Evolutionary conservation across 148 eudicot species (phyloP), one percentile per base, ranked within the genome.

Genomic region (Pharnaceum exiguum): DNA sequence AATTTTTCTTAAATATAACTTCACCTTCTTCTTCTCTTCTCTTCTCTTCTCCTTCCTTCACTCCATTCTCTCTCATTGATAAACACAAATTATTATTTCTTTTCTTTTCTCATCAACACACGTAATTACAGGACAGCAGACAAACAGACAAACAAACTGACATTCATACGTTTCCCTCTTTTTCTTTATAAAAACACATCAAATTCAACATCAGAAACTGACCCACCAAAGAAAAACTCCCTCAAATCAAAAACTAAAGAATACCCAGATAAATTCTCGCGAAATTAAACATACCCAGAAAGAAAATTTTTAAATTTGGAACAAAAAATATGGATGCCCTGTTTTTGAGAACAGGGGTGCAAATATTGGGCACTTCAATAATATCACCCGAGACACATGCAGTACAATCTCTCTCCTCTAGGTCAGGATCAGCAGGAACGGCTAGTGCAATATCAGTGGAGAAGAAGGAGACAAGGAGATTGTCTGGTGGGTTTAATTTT

Each of bases 261-360:
- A 7, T 62, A 38, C 43, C 55, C 55, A 47, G 25, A 38, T 15
- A 17, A 10, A 53, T 3, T 21, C 28, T 11, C 17, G n/a, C 13
- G 10, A 27, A 36, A 48, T n/a, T n/a, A n/a, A n/a, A n/a, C n/a
- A 24, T 8, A 9, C 32, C 10, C 7, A 37, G 38, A 36, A 11
- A 35, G 46, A 10, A 32, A n/a, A n/a, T n/a, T 3, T 24, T 2
- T 0, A 3, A 13, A 12, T 10, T 16, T 32, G 23, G 18, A 5
- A 6, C 7, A 9, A 13, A 19, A 53, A 32, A 17, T 27, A 93
- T 93, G 96, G 98, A 85, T 46, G 57, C 81, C 55, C 48, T 88
- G 46, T 81, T 76, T 59, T 48, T 93, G 11, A 81, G 75, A 53
- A 65, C 81, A 22, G 90, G 86, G 71, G 62, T 90, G 8, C 78